Conservation (phyloP, 805 yeast species). For the Nakazawaea pomicola region DNA sequence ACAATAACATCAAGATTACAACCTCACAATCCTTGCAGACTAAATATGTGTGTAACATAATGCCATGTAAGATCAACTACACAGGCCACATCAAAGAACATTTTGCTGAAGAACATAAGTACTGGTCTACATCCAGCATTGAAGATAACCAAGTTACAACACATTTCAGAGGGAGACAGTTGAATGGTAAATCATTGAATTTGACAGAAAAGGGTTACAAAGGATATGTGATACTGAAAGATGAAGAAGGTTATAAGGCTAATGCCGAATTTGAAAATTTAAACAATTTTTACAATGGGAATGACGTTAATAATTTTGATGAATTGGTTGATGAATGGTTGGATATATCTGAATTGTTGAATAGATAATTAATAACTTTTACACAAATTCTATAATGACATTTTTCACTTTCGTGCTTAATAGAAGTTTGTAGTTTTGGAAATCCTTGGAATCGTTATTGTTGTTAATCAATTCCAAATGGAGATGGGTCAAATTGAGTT, state of each 20-base stretch:
- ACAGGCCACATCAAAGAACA: background rate
- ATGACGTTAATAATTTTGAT: background rate
- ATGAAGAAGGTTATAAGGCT: background rate
- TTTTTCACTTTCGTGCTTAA: background rate
- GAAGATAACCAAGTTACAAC: background rate
- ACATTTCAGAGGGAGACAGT: constrained; percentile 10
- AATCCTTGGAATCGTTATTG: constrained; percentile 10
- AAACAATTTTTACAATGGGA: constrained; percentile 7
- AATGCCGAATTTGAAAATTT: constrained; percentile 2
- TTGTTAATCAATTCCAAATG: constrained; percentile 6
- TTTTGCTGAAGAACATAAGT: background rate
- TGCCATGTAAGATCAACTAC: constrained; percentile 10
- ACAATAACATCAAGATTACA: no score
- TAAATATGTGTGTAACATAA: background rate
- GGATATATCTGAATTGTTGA: constrained; percentile 21
- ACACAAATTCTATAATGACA: constrained; percentile 1
- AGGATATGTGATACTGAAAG: background rate
- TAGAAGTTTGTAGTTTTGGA: background rate
- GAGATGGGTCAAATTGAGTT: constrained; percentile 1
- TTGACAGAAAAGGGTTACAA: background rate
- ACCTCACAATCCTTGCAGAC: no score
- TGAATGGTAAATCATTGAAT: background rate
- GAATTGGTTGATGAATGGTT: constrained; percentile 17
- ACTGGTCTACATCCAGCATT: background rate
- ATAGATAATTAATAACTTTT: constrained; percentile 14